phyloP scores from a whole-genome alignment of 1,139 yeast genomes.

The Lodderomyces beijingensis region DNA sequence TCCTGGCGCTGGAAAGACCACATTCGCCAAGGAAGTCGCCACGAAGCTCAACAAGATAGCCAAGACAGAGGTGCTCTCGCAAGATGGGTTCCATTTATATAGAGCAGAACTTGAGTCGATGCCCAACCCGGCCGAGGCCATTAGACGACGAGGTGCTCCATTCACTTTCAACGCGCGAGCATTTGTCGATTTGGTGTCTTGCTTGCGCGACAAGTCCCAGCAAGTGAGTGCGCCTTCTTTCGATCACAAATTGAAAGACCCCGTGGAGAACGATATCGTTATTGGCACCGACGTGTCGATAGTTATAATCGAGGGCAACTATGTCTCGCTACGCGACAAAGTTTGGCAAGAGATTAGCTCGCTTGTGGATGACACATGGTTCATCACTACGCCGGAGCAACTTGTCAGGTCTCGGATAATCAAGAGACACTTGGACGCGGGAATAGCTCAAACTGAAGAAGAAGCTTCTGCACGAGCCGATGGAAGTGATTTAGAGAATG shows the following conservation, averaged over 20 bases:
- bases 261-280: slow-evolving; percentile 46
- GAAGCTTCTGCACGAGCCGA: slow-evolving; percentile 64
- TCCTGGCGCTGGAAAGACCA: slow-evolving; percentile 84
- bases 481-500: slow-evolving; percentile 68
- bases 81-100: slow-evolving; percentile 84
- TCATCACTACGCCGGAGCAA: slow-evolving; percentile 40
- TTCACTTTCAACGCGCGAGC: slow-evolving; percentile 67
- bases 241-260: slow-evolving; percentile 69
- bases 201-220: slow-evolving; percentile 19
- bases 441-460: slow-evolving; percentile 52
- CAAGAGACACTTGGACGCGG: slow-evolving; percentile 65
- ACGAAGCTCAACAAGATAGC: slow-evolving; percentile 15
- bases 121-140: slow-evolving; percentile 53
- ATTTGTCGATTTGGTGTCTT: slow-evolving; percentile 24
- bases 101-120: slow-evolving; percentile 49
- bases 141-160: slow-evolving; percentile 75
- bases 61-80: slow-evolving; percentile 33
- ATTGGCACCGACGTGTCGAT: slow-evolving; percentile 44
- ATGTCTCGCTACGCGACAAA: slow-evolving; percentile 46
- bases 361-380: slow-evolving; percentile 42
- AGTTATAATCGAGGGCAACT: slow-evolving; percentile 64
- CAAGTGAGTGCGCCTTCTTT: slow-evolving; percentile 60
- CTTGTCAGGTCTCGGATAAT: slow-evolving; percentile 58
- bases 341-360: slow-evolving; percentile 46
- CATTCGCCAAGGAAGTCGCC: slow-evolving; percentile 43